Evolutionary conservation across 208 protist genomes (phyloP).

Genomic region (Acanthamoeba royreba): DNA sequence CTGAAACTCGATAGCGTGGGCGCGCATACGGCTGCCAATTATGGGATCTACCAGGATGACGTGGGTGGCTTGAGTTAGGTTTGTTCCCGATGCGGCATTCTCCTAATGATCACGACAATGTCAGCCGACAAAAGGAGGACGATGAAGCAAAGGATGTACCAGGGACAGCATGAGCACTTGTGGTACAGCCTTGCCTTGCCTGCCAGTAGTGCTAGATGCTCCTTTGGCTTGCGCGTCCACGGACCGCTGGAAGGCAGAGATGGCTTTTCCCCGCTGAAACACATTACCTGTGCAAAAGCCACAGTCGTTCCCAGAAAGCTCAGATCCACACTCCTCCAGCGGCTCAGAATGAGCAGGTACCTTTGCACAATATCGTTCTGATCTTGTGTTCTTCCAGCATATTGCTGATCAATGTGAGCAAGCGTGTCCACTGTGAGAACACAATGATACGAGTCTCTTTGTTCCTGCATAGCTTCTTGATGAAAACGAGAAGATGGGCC

Average conservation of each 20-base stretch:
- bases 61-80: slow-evolving; percentile 56
- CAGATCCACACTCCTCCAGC: too few relatives aligned
- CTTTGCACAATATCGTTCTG: neutral
- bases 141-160: neutral
- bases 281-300: slow-evolving; percentile 62
- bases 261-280: slow-evolving; percentile 54
- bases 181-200: neutral
- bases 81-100: slow-evolving; percentile 62
- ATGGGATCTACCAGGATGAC: slow-evolving; percentile 59
- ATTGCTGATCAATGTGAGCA: neutral
- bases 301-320: neutral
- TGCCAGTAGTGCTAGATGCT: neutral
- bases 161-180: slow-evolving; percentile 60
- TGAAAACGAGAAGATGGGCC: slow-evolving; percentile 33
- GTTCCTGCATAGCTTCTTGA: slow-evolving; percentile 47
- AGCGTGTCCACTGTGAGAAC: slow-evolving; percentile 36
- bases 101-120: too few relatives aligned
- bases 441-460: slow-evolving; percentile 48
- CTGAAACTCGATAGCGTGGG: slow-evolving; percentile 41
- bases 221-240: neutral
- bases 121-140: too few relatives aligned
- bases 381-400: neutral
- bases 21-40: slow-evolving; percentile 6
- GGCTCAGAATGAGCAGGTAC: neutral
- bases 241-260: slow-evolving; percentile 51